Evolutionary conservation across 306 rosid species (phyloP).

Genomic region (Ziziphus jujuba): DNA sequence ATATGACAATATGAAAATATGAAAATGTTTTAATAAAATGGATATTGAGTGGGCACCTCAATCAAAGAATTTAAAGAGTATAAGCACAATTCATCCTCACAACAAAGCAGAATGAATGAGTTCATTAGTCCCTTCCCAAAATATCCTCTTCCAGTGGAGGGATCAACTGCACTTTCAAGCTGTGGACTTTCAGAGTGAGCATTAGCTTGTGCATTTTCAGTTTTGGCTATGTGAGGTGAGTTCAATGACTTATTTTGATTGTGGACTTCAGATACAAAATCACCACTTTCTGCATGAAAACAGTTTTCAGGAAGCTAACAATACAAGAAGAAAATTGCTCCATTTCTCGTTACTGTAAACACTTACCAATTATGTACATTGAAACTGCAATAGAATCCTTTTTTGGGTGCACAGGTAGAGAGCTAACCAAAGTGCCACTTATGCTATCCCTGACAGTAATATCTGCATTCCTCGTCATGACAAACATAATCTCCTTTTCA

Average conservation of each 20-base stretch:
- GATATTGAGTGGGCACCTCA: constrained; percentile 51
- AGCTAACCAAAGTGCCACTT: constrained; percentile 54
- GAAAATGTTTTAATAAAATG: constrained; percentile 22
- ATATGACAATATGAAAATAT: constrained; percentile 1
- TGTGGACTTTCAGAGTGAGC: constrained; percentile 44
- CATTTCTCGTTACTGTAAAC: neutral
- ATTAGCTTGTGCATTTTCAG: constrained; percentile 29
- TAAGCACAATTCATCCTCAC: constrained; percentile 61
- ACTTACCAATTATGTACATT: constrained; percentile 70
- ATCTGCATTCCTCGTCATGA: constrained; percentile 54
- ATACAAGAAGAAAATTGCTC: neutral
- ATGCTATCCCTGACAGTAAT: constrained; percentile 47
- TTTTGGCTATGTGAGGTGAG: constrained; percentile 40
- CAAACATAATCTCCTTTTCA: constrained; percentile 45
- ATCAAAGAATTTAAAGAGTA: constrained; percentile 51
- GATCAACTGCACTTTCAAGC: constrained; percentile 37
- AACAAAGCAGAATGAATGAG: constrained; percentile 58
- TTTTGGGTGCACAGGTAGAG: constrained; percentile 35
- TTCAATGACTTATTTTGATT: constrained; percentile 34
- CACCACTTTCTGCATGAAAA: constrained; percentile 50
- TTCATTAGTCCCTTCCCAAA: constrained; percentile 35
- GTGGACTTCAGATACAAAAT: constrained; percentile 37
- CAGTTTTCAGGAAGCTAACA: constrained; percentile 18
- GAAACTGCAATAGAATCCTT: constrained; percentile 57
- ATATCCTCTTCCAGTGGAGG: constrained; percentile 34